A percentile compares a stretch with the other conserved stretches of the same genome.
phyloP scores from a whole-genome alignment of 2,329 filamentous ascomycete species.

The Paraphoma chrysanthemicola region DNA sequence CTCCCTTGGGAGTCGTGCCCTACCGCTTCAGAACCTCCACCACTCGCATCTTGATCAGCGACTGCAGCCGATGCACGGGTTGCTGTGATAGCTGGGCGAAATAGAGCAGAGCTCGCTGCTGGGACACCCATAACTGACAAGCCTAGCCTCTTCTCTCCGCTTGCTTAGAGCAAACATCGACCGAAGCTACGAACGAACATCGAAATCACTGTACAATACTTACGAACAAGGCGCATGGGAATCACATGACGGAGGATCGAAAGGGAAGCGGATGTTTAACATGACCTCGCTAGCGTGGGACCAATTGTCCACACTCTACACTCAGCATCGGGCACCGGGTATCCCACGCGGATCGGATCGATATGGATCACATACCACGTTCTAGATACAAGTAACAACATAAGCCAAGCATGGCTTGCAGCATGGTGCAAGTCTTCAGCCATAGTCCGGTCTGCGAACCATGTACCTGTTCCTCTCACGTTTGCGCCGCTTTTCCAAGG shows the following conservation, averaged over 20 bases:
- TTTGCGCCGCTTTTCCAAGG: conserved; percentile 23
- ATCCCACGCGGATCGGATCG: conserved; percentile 12
- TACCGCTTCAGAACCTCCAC: neutral
- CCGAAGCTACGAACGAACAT: conserved; percentile 14
- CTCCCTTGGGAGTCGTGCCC: neutral
- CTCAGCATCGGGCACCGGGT: conserved; percentile 13
- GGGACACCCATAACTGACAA: conserved; percentile 18
- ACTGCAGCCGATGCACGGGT: no score
- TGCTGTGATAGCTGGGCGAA: neutral
- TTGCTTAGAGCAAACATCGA: conserved; percentile 34
- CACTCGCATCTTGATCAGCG: no score
- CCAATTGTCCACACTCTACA: conserved; percentile 13
- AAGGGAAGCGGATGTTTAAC: no score
- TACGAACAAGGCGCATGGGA: conserved; percentile 34
- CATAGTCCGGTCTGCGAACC: conserved; percentile 8
- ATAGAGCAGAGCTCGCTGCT: neutral
- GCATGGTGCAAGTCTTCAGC: conserved; percentile 14
- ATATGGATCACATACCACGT: conserved; percentile 27
- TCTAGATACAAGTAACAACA: conserved; percentile 14
- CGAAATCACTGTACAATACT: conserved; percentile 39
- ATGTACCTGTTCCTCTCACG: conserved; percentile 13
- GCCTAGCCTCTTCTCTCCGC: conserved; percentile 47
- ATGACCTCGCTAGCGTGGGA: neutral
- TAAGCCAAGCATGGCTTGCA: conserved; percentile 14
- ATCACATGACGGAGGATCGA: conserved; percentile 1